phyloP scores from a whole-genome alignment of 176 grass and related monocot species.

The Hsuehochloa calcarea region DNA sequence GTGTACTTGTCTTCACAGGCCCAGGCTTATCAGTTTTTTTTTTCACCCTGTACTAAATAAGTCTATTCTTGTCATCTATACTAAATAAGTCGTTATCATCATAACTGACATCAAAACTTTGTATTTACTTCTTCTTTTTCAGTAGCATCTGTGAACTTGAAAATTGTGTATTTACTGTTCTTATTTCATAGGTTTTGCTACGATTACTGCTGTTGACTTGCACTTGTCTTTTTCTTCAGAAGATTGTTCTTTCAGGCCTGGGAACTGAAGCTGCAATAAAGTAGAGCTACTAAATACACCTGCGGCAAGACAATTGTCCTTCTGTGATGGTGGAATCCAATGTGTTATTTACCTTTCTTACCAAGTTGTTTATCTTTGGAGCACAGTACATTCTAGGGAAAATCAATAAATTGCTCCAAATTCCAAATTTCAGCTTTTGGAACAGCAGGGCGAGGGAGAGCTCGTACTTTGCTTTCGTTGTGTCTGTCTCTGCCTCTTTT shows the following conservation, averaged over 20 bases:
- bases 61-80: background rate
- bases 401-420: background rate
- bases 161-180: too few relatives aligned
- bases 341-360: background rate
- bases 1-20: background rate
- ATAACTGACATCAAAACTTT: background rate
- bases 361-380: background rate
- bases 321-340: background rate
- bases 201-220: background rate
- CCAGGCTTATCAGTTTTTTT: background rate
- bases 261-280: background rate
- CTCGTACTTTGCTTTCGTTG: background rate
- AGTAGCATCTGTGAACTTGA: too few relatives aligned
- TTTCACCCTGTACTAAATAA: background rate
- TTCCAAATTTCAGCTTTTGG: background rate
- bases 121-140: too few relatives aligned
- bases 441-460: background rate
- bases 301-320: background rate
- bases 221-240: background rate
- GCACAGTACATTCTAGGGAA: background rate
- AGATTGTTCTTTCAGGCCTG: slow-evolving; percentile 18
- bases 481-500: background rate
- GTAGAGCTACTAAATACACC: background rate
- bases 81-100: background rate
- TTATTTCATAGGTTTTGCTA: background rate